Evolutionary conservation across 202 grass and related monocot species (phyloP).

Genomic region (Schoenoplectus triqueter): DNA sequence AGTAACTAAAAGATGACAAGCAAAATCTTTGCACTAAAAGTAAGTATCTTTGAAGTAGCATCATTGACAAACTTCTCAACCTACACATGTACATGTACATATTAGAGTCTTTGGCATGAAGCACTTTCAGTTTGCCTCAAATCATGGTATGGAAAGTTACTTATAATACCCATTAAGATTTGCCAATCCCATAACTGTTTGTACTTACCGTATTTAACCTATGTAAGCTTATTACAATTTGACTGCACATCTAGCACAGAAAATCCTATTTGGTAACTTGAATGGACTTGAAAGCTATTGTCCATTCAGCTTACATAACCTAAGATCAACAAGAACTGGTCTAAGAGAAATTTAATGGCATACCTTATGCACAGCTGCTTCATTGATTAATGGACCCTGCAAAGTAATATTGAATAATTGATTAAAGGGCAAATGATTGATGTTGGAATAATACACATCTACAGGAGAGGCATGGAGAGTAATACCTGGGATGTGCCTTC

Average conservation of each 20-base stretch:
- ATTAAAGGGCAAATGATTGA: conserved; percentile 39
- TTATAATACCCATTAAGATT: background rate
- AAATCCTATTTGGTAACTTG: background rate
- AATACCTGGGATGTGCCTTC: conserved; percentile 80
- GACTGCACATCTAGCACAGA: conserved; percentile 4
- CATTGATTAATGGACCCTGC: conserved; percentile 96
- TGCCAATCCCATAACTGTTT: background rate
- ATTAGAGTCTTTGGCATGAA: background rate
- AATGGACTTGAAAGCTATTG: background rate
- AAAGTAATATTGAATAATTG: conserved; percentile 40
- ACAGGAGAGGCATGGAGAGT: conserved; percentile 31
- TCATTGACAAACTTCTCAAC: conserved; percentile 87
- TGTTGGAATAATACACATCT: conserved; percentile 23
- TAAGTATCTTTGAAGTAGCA: conserved; percentile 82
- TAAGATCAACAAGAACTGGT: background rate
- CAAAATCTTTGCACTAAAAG: conserved; percentile 16
- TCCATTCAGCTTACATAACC: background rate
- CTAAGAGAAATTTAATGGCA: conserved; percentile 29
- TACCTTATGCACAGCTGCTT: conserved; percentile 85
- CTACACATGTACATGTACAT: conserved; percentile 51
- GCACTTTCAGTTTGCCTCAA: background rate
- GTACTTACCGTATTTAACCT: conserved; percentile 6
- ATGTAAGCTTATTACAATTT: background rate
- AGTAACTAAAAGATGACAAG: background rate
- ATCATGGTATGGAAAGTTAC: background rate